phyloP scores from a whole-genome alignment of 495 filamentous ascomycete genomes.

The Chlorociboria aeruginascens region DNA sequence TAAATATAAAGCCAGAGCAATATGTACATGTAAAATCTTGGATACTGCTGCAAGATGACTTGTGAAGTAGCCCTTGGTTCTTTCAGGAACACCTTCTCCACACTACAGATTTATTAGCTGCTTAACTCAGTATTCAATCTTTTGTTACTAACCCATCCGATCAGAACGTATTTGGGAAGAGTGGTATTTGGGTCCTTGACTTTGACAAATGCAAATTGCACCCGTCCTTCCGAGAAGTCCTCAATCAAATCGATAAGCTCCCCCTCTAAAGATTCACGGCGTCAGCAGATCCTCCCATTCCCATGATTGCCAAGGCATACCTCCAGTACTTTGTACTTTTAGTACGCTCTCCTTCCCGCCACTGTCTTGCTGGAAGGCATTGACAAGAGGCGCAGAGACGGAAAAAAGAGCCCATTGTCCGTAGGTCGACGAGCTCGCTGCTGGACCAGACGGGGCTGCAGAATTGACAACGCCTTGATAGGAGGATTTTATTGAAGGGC shows the following conservation, averaged over 20 bases:
- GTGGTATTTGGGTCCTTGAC: slow-evolving; percentile 89
- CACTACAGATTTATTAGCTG: slow-evolving; percentile 36
- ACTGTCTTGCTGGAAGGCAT: slow-evolving; percentile 75
- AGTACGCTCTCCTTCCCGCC: slow-evolving; percentile 83
- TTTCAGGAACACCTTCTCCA: slow-evolving; percentile 93
- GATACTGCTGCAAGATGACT: slow-evolving; percentile 82
- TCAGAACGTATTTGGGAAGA: slow-evolving; percentile 83
- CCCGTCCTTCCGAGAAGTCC: slow-evolving; percentile 90
- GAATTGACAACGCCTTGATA: slow-evolving; percentile 82
- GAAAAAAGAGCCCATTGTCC: slow-evolving; percentile 86
- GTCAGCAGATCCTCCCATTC: not conserved
- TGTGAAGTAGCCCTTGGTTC: slow-evolving; percentile 96
- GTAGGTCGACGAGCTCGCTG: slow-evolving; percentile 55
- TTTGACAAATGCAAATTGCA: slow-evolving; percentile 95
- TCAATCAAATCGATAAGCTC: slow-evolving; percentile 92
- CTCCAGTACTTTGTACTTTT: slow-evolving; percentile 85
- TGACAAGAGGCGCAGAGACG: slow-evolving; percentile 80
- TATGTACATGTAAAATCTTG: slow-evolving; percentile 62
- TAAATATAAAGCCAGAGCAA: not conserved
- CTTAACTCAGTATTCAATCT: not conserved
- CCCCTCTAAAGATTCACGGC: slow-evolving; percentile 49
- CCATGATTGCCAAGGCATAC: slow-evolving; percentile 30
- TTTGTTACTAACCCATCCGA: slow-evolving; percentile 56
- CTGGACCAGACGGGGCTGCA: slow-evolving; percentile 46
- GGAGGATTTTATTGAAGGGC: slow-evolving; percentile 81